Evolutionary conservation across 2,329 filamentous ascomycete species (phyloP), one percentile per base, ranked within the genome.

Genomic region (Diaporthe nobilis): DNA sequence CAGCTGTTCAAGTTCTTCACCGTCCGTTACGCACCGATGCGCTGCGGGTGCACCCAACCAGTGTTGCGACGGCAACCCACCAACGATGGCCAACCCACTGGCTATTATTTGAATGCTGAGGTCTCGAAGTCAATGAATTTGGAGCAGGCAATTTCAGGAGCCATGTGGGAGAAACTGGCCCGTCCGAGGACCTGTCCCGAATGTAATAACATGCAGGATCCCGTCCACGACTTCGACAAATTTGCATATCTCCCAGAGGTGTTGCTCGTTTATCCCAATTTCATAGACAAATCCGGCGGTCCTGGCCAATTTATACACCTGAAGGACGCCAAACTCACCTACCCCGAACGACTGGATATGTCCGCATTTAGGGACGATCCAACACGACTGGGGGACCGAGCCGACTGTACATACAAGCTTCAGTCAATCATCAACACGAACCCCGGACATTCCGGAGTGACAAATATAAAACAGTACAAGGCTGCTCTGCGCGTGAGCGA

Each of bases 211-310:
- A n/a, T 25, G 49, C 6, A 28, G 8, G 53, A 17, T 7, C 28
- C 25, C 13, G 53, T 55, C 8, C 53, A 55, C 15, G 34, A 42
- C 22, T 70, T 70, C 34, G 17, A 13, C 49, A 70, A 25, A 28
- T 55, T 55, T 25, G 65, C 49, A 28, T 70, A 70, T 53, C 49
- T 70, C 13, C 65, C 65, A 13, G 65, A 70, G 49, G 47, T 70
- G 4, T 15, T 70, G 7, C 17, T 55, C 15, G 22, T 70, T 8
- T 5, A 2, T 3, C 2, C 34, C 1, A 8, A 12, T 5, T 70
- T 70, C 9, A 28, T 53, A 17, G 25, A 55, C 17, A 55, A 17
- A 28, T 31, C 53, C 12, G 53, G 8, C 25, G 25, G 25, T 31
- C 13, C 15, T 8, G 25, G 25, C 13, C 20, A 8, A 0, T 28